Evolutionary conservation across 2,329 filamentous ascomycete species (phyloP), one percentile per base, ranked within the genome.

Genomic region (Dichotomopilus funicola): DNA sequence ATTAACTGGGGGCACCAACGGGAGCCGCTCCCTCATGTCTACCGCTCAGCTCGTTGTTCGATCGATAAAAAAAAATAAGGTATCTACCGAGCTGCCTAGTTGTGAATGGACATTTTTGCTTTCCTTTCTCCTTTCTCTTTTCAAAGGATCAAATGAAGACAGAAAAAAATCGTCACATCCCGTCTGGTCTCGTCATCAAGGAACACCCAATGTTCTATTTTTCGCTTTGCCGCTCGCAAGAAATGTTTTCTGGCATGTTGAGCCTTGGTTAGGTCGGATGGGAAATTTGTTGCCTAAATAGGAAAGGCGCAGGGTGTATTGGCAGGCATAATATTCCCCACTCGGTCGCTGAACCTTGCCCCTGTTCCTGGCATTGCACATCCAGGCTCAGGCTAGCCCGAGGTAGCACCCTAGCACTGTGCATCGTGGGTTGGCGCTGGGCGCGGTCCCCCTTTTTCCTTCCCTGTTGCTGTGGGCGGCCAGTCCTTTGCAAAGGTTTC

Each of bases 221-320:
- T 44, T 44, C 40, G 11, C n/a, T 40, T 44, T 44, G 33, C 45
- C 45, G 36, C 33, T 49, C 44, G 34, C 4, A 33, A 53, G 43
- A 19, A 45, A 37, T 38, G 34, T 35, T 52, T 52, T 41, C 48
- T 41, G 19, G 19, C 51, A 31, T 42, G 41, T 43, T 42, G 11
- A 54, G 51, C 48, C 55, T 47, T 54, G 50, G 46, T 11, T 33
- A n/a, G 40, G 6, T 27, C 35, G 37, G 42, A 37, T 45, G 55
- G 55, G 58, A 59, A 61, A 59, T 61, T 61, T 55, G 53, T 53
- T 63, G 35, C 60, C 62, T 49, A 49, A 61, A 59, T 41, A 3
- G 8, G 59, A 56, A 52, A 61, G 62, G 62, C 56, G 59, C 47
- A 5, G 34, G 49, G 48, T 33, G 49, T 5, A 47, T 54, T 56